A percentile compares a stretch with the other conserved stretches of the same genome.
Conservation (phyloP, 2,329 filamentous ascomycete species). For the Coniochaeta sp. region DNA sequence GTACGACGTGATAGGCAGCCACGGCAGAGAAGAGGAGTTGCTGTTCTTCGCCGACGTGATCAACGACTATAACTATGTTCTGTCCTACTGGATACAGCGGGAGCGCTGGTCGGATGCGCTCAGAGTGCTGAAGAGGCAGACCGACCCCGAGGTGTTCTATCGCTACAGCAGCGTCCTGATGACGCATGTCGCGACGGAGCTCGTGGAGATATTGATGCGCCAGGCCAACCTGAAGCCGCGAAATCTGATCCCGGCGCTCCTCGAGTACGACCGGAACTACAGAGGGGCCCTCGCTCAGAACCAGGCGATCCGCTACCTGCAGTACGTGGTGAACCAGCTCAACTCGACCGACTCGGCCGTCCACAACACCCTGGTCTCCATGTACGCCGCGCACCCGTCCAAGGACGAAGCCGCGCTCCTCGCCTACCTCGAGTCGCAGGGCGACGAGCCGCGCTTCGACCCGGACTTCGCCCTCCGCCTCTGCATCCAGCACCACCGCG, state of each 20-base stretch:
- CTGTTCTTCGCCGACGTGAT: constrained; percentile 84
- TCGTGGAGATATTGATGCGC: constrained; percentile 94
- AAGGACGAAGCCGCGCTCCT: constrained; percentile 80
- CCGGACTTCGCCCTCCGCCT: constrained; percentile 92
- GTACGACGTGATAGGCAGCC: constrained; percentile 93
- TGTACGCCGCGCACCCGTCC: constrained; percentile 82
- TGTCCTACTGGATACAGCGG: constrained; percentile 95
- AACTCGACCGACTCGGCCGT: constrained; percentile 76
- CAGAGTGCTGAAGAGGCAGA: constrained; percentile 86
- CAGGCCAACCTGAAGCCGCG: constrained; percentile 79
- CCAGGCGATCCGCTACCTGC: constrained; percentile 88
- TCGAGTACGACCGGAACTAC: constrained; percentile 84
- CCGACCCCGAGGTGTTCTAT: constrained; percentile 88
- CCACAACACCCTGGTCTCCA: constrained; percentile 94
- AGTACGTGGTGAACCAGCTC: constrained; percentile 85
- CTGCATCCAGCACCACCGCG: constrained; percentile 89
- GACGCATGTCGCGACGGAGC: constrained; percentile 73
- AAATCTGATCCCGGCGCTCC: constrained; percentile 82
- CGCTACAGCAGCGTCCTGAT: constrained; percentile 96
- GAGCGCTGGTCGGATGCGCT: constrained; percentile 87
- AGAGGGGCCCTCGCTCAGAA: constrained; percentile 65
- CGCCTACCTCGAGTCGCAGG: constrained; percentile 84
- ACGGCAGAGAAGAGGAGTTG: constrained; percentile 88
- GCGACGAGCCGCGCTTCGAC: constrained; percentile 80
- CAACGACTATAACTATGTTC: constrained; percentile 88